Percentiles rank a stretch among this genome's conserved stretches.
Conservation (phyloP, 805 yeast species). For the Metschnikowia colocasiae region DNA sequence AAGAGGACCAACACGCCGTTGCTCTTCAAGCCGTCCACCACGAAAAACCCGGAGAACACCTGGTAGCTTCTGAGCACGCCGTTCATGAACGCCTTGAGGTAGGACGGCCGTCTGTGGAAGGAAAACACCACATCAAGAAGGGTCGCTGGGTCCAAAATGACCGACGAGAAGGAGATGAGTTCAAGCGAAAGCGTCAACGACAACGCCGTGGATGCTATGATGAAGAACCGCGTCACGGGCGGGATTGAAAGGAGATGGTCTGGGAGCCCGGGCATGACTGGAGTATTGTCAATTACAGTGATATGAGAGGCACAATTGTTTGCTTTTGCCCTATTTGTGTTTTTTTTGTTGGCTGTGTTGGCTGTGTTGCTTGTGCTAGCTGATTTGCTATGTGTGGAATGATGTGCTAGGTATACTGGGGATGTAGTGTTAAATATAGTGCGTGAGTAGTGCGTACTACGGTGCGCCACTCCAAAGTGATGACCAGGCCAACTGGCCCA, state of each 20-base stretch:
- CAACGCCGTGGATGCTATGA: constrained; percentile 44
- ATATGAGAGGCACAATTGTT: too few relatives aligned
- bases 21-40: constrained; percentile 34
- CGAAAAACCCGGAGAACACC: constrained; percentile 47
- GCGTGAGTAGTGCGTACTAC: too few relatives aligned
- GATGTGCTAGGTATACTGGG: too few relatives aligned
- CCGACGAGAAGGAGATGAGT: constrained; percentile 14
- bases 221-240: constrained; percentile 57
- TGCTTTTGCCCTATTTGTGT: too few relatives aligned
- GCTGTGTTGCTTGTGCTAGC: too few relatives aligned
- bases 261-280: constrained; percentile 14
- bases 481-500: too few relatives aligned
- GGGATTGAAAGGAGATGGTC: constrained; percentile 40
- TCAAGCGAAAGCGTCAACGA: constrained; percentile 33
- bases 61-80: constrained; percentile 41
- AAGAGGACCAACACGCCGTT: constrained; percentile 31
- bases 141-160: constrained; percentile 7
- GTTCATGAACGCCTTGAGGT: background rate
- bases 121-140: constrained; percentile 11
- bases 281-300: too few relatives aligned
- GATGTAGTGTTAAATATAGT: too few relatives aligned
- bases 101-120: background rate
- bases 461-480: too few relatives aligned
- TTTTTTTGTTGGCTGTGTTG: too few relatives aligned
- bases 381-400: too few relatives aligned